phyloP scores from a whole-genome alignment of 768 basidiomycete genomes.

The Scleroderma citrinum region DNA sequence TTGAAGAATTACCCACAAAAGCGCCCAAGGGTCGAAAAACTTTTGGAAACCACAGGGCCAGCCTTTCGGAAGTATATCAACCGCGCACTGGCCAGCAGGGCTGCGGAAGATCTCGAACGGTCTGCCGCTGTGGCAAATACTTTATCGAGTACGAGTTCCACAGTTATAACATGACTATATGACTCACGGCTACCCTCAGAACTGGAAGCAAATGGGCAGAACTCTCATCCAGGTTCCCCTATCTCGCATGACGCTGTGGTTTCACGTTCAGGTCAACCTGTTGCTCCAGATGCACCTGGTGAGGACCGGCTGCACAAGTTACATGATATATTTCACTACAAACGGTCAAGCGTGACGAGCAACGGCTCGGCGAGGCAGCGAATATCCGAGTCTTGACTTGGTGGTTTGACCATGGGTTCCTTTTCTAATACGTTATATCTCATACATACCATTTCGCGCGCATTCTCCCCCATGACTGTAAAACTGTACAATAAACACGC shows the following conservation, averaged over 20 bases:
- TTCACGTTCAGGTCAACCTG: constrained; percentile 30
- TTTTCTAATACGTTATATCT: constrained; percentile 13
- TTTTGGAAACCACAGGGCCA: constrained; percentile 82
- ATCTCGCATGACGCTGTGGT: constrained; percentile 23
- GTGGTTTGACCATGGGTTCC: constrained; percentile 11
- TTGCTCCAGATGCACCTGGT: constrained; percentile 29
- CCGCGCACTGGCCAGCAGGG: constrained; percentile 79
- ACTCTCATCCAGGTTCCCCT: constrained; percentile 31
- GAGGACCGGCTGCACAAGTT: constrained; percentile 69
- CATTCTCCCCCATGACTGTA: constrained; percentile 14
- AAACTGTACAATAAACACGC: constrained; percentile 27
- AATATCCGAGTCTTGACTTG: constrained; percentile 7
- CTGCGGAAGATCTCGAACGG: constrained; percentile 81
- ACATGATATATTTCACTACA: constrained; percentile 79
- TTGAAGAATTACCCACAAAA: constrained; percentile 88
- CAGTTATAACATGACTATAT: not conserved
- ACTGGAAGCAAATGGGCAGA: constrained; percentile 52
- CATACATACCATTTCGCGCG: constrained; percentile 9
- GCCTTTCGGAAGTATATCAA: constrained; percentile 91
- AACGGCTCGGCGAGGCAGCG: constrained; percentile 31
- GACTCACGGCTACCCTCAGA: constrained; percentile 34
- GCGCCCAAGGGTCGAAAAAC: constrained; percentile 73
- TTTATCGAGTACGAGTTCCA: constrained; percentile 56
- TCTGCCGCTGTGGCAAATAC: constrained; percentile 79
- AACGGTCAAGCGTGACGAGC: constrained; percentile 55